Percentiles rank a stretch among this genome's conserved stretches.
phyloP scores from a whole-genome alignment of 805 yeast species.

The Saturnispora zaruensis region DNA sequence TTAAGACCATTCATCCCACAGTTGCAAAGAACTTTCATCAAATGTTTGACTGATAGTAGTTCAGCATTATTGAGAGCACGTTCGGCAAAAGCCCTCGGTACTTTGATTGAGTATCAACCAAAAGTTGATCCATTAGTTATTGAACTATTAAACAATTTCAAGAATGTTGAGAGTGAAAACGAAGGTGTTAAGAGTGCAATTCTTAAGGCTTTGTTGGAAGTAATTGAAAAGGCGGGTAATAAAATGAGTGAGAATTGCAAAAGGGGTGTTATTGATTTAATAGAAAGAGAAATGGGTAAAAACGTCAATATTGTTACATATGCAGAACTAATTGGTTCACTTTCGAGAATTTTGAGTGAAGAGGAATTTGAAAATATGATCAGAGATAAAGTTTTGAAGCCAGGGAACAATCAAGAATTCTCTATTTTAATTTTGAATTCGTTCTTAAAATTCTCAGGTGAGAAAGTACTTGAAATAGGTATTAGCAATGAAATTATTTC shows the following conservation, averaged over 20 bases:
- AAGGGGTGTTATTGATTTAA: conserved; percentile 55
- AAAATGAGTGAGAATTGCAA: conserved; percentile 72
- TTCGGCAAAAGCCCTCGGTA: conserved; percentile 86
- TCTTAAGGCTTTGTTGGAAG: conserved; percentile 76
- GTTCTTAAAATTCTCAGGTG: conserved; percentile 70
- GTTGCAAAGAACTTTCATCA: conserved; percentile 91
- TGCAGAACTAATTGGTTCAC: conserved; percentile 70
- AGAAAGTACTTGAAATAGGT: conserved; percentile 46
- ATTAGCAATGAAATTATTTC: conserved; percentile 41
- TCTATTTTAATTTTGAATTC: conserved; percentile 70
- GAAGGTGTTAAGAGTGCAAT: conserved; percentile 75
- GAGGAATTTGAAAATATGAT: conserved; percentile 59
- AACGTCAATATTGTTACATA: conserved; percentile 60
- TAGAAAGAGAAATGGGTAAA: conserved; percentile 55
- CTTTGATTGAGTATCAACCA: conserved; percentile 81
- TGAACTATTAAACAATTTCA: conserved; percentile 73
- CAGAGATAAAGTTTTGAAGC: conserved; percentile 47
- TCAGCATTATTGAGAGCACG: conserved; percentile 68
- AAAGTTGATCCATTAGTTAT: conserved; percentile 87
- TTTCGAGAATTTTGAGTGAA: conserved; percentile 54
- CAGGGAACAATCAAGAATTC: conserved; percentile 44
- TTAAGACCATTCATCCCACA: conserved; percentile 95
- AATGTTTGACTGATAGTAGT: conserved; percentile 71
- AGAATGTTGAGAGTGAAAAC: conserved; percentile 38
- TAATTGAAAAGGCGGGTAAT: conserved; percentile 68